Conservation (phyloP, 805 yeast species). For the Cyberlindnera samutprakarnensis region DNA sequence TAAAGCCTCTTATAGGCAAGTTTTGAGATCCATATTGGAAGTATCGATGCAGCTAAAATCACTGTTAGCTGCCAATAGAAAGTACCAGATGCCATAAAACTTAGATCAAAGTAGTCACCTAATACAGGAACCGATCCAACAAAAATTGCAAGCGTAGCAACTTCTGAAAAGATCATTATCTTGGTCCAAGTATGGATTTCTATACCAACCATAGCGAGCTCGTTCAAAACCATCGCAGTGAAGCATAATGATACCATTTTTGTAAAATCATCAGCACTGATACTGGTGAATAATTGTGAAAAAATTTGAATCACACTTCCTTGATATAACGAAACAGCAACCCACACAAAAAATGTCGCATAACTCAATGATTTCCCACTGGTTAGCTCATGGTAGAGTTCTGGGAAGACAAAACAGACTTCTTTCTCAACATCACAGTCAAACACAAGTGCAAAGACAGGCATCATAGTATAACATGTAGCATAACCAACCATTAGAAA, state of each 20-base stretch:
- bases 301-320: slow-evolving; percentile 80
- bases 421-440: slow-evolving; percentile 90
- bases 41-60: slow-evolving; percentile 59
- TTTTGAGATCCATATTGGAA: slow-evolving; percentile 88
- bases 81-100: slow-evolving; percentile 45
- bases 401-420: slow-evolving; percentile 87
- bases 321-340: slow-evolving; percentile 80
- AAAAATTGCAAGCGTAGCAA: slow-evolving; percentile 61
- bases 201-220: slow-evolving; percentile 86
- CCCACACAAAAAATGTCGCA: slow-evolving; percentile 88
- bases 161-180: slow-evolving; percentile 64
- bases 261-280: slow-evolving; percentile 44
- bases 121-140: slow-evolving; percentile 77
- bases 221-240: slow-evolving; percentile 73
- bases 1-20: slow-evolving; percentile 65
- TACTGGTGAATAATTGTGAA: slow-evolving; percentile 69
- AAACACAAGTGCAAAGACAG: slow-evolving; percentile 86
- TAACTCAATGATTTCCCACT: slow-evolving; percentile 82
- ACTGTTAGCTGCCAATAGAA: slow-evolving; percentile 66
- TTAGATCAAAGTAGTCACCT: slow-evolving; percentile 76
- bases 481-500: slow-evolving; percentile 99
- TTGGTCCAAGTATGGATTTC: slow-evolving; percentile 90
- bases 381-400: slow-evolving; percentile 85
- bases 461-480: slow-evolving; percentile 95
- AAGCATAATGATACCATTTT: slow-evolving; percentile 84